Conservation (phyloP, 1,284 basidiomycete genomes). For the Sanguinoderma infundibulare region DNA sequence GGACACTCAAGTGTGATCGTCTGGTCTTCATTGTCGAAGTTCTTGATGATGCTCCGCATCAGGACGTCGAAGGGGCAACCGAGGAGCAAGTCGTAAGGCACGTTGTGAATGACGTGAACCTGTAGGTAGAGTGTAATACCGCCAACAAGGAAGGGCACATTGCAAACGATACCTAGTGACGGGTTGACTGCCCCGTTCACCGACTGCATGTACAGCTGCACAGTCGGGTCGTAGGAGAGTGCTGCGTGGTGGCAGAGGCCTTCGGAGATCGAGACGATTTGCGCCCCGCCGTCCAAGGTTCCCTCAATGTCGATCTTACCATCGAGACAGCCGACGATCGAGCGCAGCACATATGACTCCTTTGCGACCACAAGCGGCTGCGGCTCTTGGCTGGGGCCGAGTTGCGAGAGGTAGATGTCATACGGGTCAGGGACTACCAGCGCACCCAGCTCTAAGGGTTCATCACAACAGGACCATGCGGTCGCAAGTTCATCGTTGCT, state of each 20-base stretch:
- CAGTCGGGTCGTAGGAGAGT: constrained; percentile 23
- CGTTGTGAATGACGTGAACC: constrained; percentile 29
- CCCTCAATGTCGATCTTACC: too few species aligned
- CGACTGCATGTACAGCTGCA: constrained; percentile 25
- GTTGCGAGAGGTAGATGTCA: too few species aligned
- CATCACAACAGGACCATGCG: too few species aligned
- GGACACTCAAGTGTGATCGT: constrained; percentile 31
- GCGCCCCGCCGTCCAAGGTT: constrained; percentile 26
- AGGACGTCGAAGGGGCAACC: constrained; percentile 40
- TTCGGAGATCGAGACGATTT: constrained; percentile 30
- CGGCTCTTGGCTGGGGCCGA: background rate
- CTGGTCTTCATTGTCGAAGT: too few species aligned
- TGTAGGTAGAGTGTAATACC: constrained; percentile 22
- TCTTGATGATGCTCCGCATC: too few species aligned
- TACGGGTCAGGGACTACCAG: too few species aligned
- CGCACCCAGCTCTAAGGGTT: too few species aligned
- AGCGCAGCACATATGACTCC: constrained; percentile 8
- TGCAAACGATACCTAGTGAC: constrained; percentile 27
- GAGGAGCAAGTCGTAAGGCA: constrained; percentile 37
- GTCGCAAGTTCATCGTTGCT: too few species aligned
- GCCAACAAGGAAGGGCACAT: constrained; percentile 21
- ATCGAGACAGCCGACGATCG: constrained; percentile 7
- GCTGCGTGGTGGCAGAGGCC: constrained; percentile 18
- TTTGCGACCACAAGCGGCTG: constrained; percentile 7
- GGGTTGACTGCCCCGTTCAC: constrained; percentile 30